A percentile compares a stretch with the other conserved stretches of the same genome.
phyloP scores from a whole-genome alignment of 1,139 yeast species.

The Kodamaea plutei region DNA sequence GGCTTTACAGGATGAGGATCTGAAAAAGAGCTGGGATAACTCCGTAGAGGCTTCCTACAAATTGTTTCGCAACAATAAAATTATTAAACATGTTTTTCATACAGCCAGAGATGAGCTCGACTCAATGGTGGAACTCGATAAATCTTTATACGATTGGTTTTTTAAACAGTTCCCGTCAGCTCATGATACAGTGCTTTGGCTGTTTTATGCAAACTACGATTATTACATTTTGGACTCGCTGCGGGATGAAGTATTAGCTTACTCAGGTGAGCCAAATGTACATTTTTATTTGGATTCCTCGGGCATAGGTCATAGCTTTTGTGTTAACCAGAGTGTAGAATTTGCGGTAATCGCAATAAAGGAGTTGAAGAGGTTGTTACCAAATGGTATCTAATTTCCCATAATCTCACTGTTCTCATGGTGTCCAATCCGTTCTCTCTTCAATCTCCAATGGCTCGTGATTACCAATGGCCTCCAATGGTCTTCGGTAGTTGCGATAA shows the following conservation, averaged over 20 bases:
- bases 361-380: slow-evolving; percentile 11
- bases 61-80: slow-evolving; percentile 35
- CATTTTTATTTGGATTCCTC: slow-evolving; percentile 26
- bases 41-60: slow-evolving; percentile 42
- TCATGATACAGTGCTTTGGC: slow-evolving; percentile 41
- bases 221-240: slow-evolving; percentile 58
- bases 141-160: slow-evolving; percentile 42
- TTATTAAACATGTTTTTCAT: slow-evolving; percentile 49
- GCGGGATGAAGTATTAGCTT: slow-evolving; percentile 29
- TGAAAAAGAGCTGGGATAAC: slow-evolving; percentile 28
- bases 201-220: slow-evolving; percentile 52
- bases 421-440: too few relatives aligned
- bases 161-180: slow-evolving; percentile 28
- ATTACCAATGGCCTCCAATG: too few relatives aligned
- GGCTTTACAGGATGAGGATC: slow-evolving; percentile 10
- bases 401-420: too few relatives aligned
- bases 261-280: slow-evolving; percentile 18
- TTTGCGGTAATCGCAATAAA: slow-evolving; percentile 43
- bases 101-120: slow-evolving; percentile 58
- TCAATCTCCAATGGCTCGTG: too few relatives aligned
- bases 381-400: slow-evolving; percentile 6
- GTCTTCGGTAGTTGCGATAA: too few relatives aligned
- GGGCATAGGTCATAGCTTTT: slow-evolving; percentile 52
- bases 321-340: slow-evolving; percentile 50
- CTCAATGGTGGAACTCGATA: slow-evolving; percentile 38